Base-by-base conservation (phyloP, 768 basidiomycete genomes). In the Leccinum ochraceum region DNA sequence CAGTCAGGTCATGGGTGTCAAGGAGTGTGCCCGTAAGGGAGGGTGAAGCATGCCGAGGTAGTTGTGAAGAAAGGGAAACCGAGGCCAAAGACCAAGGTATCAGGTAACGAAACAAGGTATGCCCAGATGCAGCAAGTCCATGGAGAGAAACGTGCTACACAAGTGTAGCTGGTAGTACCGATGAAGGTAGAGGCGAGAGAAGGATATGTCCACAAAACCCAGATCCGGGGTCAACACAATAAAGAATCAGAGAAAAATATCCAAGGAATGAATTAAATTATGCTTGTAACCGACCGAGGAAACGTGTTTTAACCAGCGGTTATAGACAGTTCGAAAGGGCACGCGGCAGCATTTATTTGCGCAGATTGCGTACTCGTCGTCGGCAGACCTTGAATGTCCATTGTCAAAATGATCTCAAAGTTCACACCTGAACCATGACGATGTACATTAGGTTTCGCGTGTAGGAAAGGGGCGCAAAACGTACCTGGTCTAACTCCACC, bases 331-430 rank as follows among this genome's bases (percentile, higher is more conserved):
- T 90, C 83, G 60, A 89, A 82, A 1, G 93, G 94, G 63, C 89
- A 91, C 26, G 81, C 76, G 0, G 86, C 92, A 65, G 82, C 77
- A 9, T 81, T 72, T 39, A 90, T 80, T 60, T 83, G 80, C 0
- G 84, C 83, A 0, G 87, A 84, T 4, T 86, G 78, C 11, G 71
- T 71, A 42, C 78, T 80, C 4, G 77, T 79, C n/a, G 78, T 76
- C 36, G 81, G 75, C 36, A 95, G 80, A 14, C 94, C 94, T 14
- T 79, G 70, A 63, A 95, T 94, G 37, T 79, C 74, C 83, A 92
- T 84, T 37, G 83, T 78, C 28, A 92, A 70, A 20, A 86, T 71
- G 42, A 95, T 73, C 32, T 84, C 82, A 70, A 95, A 86, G 66
- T 84, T 79, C 39, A 94, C 79, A 36, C 73, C 77, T 74, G 48